Evolutionary conservation across 129 eudicot genomes (phyloP), one percentile per base, ranked within the genome.

Genomic region (Dittrichia graveolens): DNA sequence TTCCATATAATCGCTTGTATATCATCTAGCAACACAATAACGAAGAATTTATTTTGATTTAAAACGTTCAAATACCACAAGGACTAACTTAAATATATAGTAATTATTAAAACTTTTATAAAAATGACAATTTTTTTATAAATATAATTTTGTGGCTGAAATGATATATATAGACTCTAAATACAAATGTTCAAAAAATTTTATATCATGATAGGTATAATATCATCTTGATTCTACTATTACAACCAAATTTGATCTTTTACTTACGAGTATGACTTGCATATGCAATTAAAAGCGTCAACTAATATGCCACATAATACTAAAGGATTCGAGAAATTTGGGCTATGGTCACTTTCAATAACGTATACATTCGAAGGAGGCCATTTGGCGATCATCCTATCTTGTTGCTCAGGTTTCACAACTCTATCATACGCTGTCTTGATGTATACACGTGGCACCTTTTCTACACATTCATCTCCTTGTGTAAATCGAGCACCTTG

Each of bases 301-400:
- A 89, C 73, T 31, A 92, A 84, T 78, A 92, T 81, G 12, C 85
- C 96, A 72, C 84, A 79, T 9, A 92, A 72, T 72, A 82, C 14
- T 69, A 89, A 81, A 4, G 98, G 96, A 60, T 83, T 72, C 34
- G 96, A 89, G 81, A 92, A 86, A 71, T 85, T 85, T 15, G 91
- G 96, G 69, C 88, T 86, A 75, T 92, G 98, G 67, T 92, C 98
- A 53, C 83, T 89, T 56, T 89, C 97, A 72, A 92, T 8, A 13
- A 48, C 75, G 49, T 83, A 86, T 0, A 86, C 89, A 52, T 71
- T 52, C 2, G 77, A 43, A 42, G 96, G 97, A 16, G 89, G 79
- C 97, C 96, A 92, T 71, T 75, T 83, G 63, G 78, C 81, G 41
- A 86, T 89, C 97, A 89, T 86, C 0, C 52, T 79, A 2, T 92